Evolutionary conservation across 257 asterid genomes (phyloP).

Genomic region (Fraxinus pennsylvanica): DNA sequence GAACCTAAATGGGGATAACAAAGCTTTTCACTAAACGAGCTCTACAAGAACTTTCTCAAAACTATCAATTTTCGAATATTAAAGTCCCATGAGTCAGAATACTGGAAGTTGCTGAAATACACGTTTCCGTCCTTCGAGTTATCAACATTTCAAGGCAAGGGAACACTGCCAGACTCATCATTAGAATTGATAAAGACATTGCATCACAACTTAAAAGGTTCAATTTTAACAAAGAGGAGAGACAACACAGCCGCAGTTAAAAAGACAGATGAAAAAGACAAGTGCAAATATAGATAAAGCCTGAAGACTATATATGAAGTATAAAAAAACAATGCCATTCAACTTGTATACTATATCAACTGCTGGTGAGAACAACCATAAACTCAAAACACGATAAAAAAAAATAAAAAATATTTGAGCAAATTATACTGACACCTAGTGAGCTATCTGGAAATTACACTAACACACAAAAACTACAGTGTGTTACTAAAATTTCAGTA

Average conservation of each 20-base stretch:
- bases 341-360: background rate
- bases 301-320: background rate
- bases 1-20: background rate
- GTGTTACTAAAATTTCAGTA: background rate
- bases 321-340: background rate
- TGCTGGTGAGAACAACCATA: background rate
- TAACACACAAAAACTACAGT: background rate
- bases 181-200: background rate
- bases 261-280: background rate
- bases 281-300: background rate
- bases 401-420: background rate
- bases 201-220: background rate
- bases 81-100: background rate
- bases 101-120: background rate
- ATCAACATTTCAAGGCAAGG: background rate
- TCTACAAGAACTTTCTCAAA: background rate
- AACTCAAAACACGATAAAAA: too few relatives aligned
- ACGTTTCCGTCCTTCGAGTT: background rate
- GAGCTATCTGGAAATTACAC: background rate
- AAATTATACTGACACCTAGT: background rate
- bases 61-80: background rate
- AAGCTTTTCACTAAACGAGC: background rate
- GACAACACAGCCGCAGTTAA: background rate
- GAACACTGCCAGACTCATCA: background rate
- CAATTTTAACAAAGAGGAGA: background rate